Percentiles rank a stretch among this genome's conserved stretches.
These are phyloP conservation scores for Nannizziopsis barbatae DNA, from an alignment of 2,329 filamentous ascomycete species.

Conservation along the genomic window DNA sequence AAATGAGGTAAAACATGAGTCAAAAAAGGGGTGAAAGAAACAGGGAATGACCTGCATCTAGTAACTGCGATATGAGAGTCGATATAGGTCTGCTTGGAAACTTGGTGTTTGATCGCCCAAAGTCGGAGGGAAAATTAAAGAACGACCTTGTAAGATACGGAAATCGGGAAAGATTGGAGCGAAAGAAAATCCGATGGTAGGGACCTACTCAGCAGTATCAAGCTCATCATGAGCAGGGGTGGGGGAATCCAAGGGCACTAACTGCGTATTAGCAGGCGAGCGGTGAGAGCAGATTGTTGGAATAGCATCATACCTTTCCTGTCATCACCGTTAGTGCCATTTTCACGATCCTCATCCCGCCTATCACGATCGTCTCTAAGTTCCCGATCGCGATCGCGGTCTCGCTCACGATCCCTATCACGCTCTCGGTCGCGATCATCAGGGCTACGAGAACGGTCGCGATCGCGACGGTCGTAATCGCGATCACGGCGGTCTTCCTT, in stretches of 20 bases:
- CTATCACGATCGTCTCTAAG: slow-evolving; percentile 43
- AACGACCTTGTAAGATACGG: neutral
- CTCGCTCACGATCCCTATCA: slow-evolving; percentile 50
- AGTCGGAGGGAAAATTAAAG: neutral
- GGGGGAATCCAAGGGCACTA: slow-evolving; percentile 58
- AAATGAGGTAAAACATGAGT: neutral
- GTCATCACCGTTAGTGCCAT: slow-evolving; percentile 72
- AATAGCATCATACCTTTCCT: slow-evolving; percentile 57
- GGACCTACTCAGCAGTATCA: slow-evolving; percentile 71
- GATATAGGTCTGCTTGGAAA: neutral
- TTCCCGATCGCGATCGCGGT: slow-evolving; percentile 50
- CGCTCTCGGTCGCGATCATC: slow-evolving; percentile 24
- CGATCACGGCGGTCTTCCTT: slow-evolving; percentile 71
- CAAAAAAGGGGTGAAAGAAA: neutral
- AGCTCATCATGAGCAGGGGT: slow-evolving; percentile 83
- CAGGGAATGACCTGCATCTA: slow-evolving; percentile 4
- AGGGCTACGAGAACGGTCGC: slow-evolving; percentile 24
- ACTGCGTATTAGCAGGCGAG: slow-evolving; percentile 13
- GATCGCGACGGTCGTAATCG: slow-evolving; percentile 59
- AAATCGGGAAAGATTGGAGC: slow-evolving; percentile 1
- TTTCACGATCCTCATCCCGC: slow-evolving; percentile 58
- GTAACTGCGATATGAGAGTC: neutral
- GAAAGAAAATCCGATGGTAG: slow-evolving; percentile 10
- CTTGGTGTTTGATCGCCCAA: neutral
- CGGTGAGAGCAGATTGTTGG: slow-evolving; percentile 14